Evolutionary conservation across 108 stramenopile species (phyloP).

Genomic region (Nannochloropsis gaditana): DNA sequence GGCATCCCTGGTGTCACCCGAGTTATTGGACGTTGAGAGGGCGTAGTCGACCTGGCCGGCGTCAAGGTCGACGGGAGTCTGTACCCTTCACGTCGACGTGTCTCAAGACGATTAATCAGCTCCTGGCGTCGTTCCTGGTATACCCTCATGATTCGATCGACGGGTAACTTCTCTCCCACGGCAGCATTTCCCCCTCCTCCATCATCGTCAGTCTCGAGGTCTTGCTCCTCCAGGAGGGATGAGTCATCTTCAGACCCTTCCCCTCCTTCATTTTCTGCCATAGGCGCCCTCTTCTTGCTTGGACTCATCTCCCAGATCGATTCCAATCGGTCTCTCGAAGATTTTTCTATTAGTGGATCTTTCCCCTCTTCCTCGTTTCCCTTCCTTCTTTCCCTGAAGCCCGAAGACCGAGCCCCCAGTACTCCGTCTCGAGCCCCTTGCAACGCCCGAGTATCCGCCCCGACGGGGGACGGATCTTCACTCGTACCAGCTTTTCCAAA

Average conservation of each 20-base stretch:
- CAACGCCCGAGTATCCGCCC: too few relatives aligned
- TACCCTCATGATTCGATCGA: neutral
- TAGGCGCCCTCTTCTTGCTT: neutral
- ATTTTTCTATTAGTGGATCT: neutral
- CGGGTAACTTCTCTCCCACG: neutral
- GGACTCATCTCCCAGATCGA: neutral
- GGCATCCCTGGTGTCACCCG: neutral
- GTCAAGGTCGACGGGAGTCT: neutral
- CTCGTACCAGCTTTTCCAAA: too few relatives aligned
- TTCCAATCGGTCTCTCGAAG: neutral
- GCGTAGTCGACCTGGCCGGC: neutral
- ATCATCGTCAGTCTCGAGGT: neutral
- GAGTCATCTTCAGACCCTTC: neutral
- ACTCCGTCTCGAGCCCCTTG: too few relatives aligned
- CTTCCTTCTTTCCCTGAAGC: conserved; percentile 15
- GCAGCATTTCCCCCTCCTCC: neutral
- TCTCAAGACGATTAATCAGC: neutral
- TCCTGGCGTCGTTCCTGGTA: conserved; percentile 12
- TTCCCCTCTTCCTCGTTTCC: neutral
- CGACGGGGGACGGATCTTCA: too few relatives aligned
- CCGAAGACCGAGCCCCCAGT: neutral
- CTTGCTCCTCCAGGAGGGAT: neutral
- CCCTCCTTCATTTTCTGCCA: neutral
- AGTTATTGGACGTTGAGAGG: neutral
- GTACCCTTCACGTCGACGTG: neutral